Evolutionary conservation across 2,329 filamentous ascomycete genomes (phyloP).

Genomic region (Microdochium paspali): DNA sequence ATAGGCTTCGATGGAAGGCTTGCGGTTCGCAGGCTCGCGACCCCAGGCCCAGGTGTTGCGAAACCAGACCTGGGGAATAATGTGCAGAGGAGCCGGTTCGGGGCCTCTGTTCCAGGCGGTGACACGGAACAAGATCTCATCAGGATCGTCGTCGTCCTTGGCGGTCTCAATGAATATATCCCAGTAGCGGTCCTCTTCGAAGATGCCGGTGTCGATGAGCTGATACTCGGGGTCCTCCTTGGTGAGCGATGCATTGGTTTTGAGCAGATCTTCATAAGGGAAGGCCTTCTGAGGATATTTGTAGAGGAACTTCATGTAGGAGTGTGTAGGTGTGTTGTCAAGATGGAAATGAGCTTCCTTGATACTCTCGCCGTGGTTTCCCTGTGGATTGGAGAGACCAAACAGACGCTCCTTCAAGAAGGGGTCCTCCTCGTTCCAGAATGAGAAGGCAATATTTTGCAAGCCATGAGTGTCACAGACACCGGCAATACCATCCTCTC

Average conservation of each 20-base stretch:
- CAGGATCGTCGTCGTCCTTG: constrained; percentile 85
- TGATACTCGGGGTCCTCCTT: constrained; percentile 84
- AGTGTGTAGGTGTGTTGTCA: constrained; percentile 86
- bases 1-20: constrained; percentile 65
- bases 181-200: constrained; percentile 88
- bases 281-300: constrained; percentile 92
- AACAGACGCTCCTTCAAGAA: constrained; percentile 94
- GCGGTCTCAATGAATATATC: constrained; percentile 96
- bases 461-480: constrained; percentile 84
- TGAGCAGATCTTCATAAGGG: constrained; percentile 79
- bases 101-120: constrained; percentile 94
- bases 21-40: constrained; percentile 62
- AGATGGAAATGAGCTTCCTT: constrained; percentile 96
- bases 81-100: constrained; percentile 83
- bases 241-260: constrained; percentile 71
- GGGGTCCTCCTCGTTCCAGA: constrained; percentile 95
- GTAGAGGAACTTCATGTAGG: constrained; percentile 98
- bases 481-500: constrained; percentile 92
- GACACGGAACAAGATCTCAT: constrained; percentile 86
- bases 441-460: constrained; percentile 90
- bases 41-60: constrained; percentile 97
- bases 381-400: constrained; percentile 89
- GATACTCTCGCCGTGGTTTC: constrained; percentile 93
- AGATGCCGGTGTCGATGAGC: constrained; percentile 78
- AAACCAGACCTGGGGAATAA: constrained; percentile 93